Evolutionary conservation across 2,329 filamentous ascomycete species (phyloP).

Genomic region (Colletotrichum tamarilloi): DNA sequence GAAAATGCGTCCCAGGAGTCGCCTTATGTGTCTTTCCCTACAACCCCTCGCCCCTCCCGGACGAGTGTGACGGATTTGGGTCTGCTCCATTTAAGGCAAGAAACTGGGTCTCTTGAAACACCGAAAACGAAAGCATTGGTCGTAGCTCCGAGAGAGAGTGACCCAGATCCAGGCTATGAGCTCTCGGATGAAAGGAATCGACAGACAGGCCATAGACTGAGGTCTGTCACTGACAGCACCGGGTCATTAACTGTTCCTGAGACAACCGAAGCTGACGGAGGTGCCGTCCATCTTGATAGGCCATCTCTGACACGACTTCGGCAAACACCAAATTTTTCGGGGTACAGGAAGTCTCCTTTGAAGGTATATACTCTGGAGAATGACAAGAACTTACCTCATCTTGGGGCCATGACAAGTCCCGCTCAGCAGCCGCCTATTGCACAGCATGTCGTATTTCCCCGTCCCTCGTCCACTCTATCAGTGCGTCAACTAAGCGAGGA

Average conservation of each 20-base stretch:
- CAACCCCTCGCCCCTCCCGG: neutral
- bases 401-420: conserved; percentile 52
- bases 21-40: conserved; percentile 33
- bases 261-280: conserved; percentile 9
- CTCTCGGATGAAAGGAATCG: neutral
- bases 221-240: neutral
- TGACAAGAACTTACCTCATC: conserved; percentile 39
- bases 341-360: neutral
- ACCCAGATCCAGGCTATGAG: neutral
- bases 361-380: conserved; percentile 20
- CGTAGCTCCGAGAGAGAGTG: conserved; percentile 33
- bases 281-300: conserved; percentile 33
- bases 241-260: neutral
- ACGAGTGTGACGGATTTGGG: conserved; percentile 10
- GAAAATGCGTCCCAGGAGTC: conserved; percentile 50
- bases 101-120: conserved; percentile 36
- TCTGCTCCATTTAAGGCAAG: conserved; percentile 31
- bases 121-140: conserved; percentile 36
- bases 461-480: conserved; percentile 47
- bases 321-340: neutral
- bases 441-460: conserved; percentile 48
- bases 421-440: conserved; percentile 52
- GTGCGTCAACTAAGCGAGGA: neutral
- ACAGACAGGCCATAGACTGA: neutral
- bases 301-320: neutral